These are phyloP conservation scores for Hippophae gyantsensis DNA, from an alignment of 306 rosid species.

Conservation along the genomic window DNA sequence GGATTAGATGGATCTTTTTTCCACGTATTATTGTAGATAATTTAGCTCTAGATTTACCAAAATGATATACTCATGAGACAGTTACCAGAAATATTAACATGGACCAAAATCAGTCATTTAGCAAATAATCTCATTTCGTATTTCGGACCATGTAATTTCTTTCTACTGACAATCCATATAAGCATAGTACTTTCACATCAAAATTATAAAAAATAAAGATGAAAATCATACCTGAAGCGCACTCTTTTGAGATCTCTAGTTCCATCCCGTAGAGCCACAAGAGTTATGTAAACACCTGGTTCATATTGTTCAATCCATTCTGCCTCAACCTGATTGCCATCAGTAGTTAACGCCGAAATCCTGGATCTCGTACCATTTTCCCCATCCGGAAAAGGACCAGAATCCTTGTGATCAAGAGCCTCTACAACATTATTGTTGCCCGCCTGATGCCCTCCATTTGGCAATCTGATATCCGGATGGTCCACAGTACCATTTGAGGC, in stretches of 20 bases:
- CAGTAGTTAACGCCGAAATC: conserved; percentile 29
- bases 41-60: too few species aligned
- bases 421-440: conserved; percentile 38
- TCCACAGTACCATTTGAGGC: conserved; percentile 36
- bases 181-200: background rate
- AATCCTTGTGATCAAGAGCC: conserved; percentile 48
- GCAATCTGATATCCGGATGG: conserved; percentile 27
- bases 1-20: too few species aligned
- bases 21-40: too few species aligned
- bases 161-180: background rate
- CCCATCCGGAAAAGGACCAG: conserved; percentile 48
- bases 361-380: conserved; percentile 42
- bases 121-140: too few species aligned
- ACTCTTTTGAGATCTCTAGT: conserved; percentile 92
- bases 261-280: conserved; percentile 74
- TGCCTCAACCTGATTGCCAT: conserved; percentile 62
- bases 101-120: too few species aligned
- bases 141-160: too few species aligned
- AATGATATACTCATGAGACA: too few species aligned
- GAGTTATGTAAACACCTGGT: conserved; percentile 96
- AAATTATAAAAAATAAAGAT: conserved; percentile 2
- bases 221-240: conserved; percentile 71
- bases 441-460: conserved; percentile 42
- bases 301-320: conserved; percentile 98
- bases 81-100: too few species aligned